Evolutionary conservation across 2,329 filamentous ascomycete species (phyloP).

Genomic region (Graphium sp.): DNA sequence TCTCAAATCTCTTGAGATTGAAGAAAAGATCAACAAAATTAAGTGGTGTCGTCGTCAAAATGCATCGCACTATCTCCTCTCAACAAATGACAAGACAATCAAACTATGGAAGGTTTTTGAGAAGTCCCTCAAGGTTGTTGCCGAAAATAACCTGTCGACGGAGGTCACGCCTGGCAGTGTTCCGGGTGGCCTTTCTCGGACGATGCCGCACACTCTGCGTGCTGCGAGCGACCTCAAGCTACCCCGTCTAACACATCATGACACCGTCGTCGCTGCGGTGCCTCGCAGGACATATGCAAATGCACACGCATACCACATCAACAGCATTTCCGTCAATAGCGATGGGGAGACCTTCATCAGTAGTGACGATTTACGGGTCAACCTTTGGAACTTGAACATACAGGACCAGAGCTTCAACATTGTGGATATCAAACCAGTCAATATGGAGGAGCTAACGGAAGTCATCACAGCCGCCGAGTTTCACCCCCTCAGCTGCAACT

Average conservation of each 20-base stretch:
- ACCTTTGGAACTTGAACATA: conserved; percentile 98
- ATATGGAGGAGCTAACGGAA: conserved; percentile 98
- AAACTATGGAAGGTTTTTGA: conserved; percentile 99
- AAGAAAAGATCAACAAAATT: conserved; percentile 99
- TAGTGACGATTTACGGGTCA: conserved; percentile 93
- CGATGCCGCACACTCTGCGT: conserved; percentile 55
- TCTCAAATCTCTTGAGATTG: conserved; percentile 95
- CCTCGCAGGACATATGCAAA: conserved; percentile 95
- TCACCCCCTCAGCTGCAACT: conserved; percentile 92
- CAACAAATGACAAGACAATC: conserved; percentile 99
- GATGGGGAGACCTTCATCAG: conserved; percentile 99
- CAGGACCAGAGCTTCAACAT: conserved; percentile 99
- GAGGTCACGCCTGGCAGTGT: conserved; percentile 68
- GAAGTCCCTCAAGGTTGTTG: conserved; percentile 96
- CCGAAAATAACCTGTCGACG: conserved; percentile 94
- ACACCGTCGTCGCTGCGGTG: conserved; percentile 93
- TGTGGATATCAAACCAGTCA: conserved; percentile 97
- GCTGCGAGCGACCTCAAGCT: conserved; percentile 75
- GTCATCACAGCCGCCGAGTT: conserved; percentile 98
- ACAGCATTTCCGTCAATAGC: conserved; percentile 99
- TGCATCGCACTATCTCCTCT: conserved; percentile 92
- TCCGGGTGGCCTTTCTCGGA: conserved; percentile 51
- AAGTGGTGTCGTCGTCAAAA: conserved; percentile 99
- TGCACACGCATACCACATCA: conserved; percentile 98
- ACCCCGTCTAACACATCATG: conserved; percentile 90